Conservation (phyloP, 805 yeast genomes). For the Pichia phayaonensis region DNA sequence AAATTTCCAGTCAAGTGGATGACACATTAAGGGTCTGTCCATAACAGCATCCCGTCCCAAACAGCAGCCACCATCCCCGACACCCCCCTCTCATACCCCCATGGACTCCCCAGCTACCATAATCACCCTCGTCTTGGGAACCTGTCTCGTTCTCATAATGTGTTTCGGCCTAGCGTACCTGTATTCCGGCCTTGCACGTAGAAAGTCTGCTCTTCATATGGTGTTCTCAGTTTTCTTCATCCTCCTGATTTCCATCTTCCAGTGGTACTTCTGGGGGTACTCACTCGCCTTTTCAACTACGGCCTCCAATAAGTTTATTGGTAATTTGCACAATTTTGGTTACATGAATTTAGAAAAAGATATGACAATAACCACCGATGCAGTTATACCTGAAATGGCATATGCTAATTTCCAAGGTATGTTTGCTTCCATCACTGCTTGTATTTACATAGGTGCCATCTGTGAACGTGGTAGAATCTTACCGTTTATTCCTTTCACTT, state of each 20-base stretch:
- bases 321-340: conserved; percentile 78
- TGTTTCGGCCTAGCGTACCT: conserved; percentile 90
- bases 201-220: conserved; percentile 84
- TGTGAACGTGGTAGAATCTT: conserved; percentile 90
- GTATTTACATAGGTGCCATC: conserved; percentile 85
- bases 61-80: no score
- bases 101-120: conserved; percentile 32
- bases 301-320: conserved; percentile 80
- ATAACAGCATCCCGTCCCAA: no score
- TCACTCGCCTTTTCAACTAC: conserved; percentile 79
- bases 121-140: conserved; percentile 48
- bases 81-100: no score
- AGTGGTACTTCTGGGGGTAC: conserved; percentile 99
- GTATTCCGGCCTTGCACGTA: conserved; percentile 83
- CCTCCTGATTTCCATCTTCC: conserved; percentile 47
- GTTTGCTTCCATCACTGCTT: conserved; percentile 86
- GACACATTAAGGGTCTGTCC: not conserved
- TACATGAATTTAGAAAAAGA: conserved; percentile 57
- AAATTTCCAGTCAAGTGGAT: no score
- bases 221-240: conserved; percentile 68
- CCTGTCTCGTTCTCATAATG: conserved; percentile 80
- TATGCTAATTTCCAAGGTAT: conserved; percentile 85
- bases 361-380: not conserved
- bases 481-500: conserved; percentile 75
- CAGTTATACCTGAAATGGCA: conserved; percentile 67